phyloP scores from a whole-genome alignment of 139 green algal genomes.

The Tetraselmis striata region DNA sequence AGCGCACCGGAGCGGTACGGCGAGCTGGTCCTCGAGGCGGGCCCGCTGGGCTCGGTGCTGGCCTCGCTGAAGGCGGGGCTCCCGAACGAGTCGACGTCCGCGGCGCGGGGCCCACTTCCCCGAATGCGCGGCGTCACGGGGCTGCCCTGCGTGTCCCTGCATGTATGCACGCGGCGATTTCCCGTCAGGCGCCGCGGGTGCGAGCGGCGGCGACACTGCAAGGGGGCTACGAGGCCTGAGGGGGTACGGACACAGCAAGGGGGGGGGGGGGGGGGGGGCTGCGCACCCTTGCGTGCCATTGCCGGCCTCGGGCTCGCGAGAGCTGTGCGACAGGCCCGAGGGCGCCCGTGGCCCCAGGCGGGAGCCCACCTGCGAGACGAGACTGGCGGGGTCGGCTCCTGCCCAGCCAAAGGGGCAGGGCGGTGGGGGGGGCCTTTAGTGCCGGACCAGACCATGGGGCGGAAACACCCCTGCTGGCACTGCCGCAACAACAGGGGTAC shows the following conservation, averaged over 20 bases:
- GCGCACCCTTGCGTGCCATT: neutral
- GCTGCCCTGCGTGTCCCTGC: neutral
- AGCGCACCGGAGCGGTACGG: neutral
- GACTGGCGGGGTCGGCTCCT: too few species aligned
- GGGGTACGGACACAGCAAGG: neutral
- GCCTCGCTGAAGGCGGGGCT: neutral
- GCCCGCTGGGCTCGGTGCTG: neutral
- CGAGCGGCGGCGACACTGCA: too few species aligned
- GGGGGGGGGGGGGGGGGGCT: neutral
- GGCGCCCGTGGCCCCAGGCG: too few species aligned
- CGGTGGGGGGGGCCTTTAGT: too few species aligned
- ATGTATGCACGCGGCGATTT: neutral
- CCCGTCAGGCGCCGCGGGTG: too few species aligned
- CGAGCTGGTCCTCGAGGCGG: neutral
- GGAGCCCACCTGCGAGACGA: neutral
- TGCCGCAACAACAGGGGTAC: neutral
- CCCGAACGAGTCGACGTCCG: neutral
- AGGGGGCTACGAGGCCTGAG: too few species aligned
- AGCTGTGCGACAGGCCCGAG: neutral
- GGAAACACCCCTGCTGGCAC: neutral
- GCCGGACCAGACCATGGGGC: neutral
- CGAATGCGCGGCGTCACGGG: neutral
- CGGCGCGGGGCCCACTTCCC: neutral
- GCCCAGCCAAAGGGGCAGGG: too few species aligned
- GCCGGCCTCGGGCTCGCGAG: neutral